Evolutionary conservation across 2,329 filamentous ascomycete species (phyloP).

Genomic region (Colletotrichum karsti): DNA sequence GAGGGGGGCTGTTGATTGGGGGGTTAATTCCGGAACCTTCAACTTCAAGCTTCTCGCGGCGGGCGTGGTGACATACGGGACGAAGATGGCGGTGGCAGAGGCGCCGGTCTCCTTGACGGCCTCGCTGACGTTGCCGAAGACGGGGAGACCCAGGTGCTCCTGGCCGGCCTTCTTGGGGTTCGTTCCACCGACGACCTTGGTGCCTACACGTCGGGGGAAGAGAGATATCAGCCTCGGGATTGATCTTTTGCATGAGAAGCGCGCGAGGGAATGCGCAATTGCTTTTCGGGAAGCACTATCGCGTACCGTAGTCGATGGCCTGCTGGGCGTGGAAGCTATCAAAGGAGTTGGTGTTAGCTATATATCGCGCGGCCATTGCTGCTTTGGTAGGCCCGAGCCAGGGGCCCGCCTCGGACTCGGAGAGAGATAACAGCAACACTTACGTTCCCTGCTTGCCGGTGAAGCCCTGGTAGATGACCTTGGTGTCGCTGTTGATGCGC

Average conservation of each 20-base stretch:
- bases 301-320: conserved; percentile 96
- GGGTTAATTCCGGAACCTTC: conserved; percentile 53
- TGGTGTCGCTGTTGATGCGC: conserved; percentile 91
- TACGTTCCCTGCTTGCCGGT: conserved; percentile 96
- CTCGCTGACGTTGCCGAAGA: conserved; percentile 90
- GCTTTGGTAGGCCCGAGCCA: neutral
- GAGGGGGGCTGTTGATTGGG: conserved; percentile 72
- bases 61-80: conserved; percentile 75
- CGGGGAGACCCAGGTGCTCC: conserved; percentile 88
- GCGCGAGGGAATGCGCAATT: neutral
- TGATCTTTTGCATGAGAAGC: neutral
- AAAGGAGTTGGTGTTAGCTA: conserved; percentile 2
- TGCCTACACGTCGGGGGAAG: conserved; percentile 66
- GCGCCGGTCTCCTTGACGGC: conserved; percentile 91
- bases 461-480: conserved; percentile 97
- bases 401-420: neutral
- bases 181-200: conserved; percentile 96
- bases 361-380: neutral
- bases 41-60: conserved; percentile 45
- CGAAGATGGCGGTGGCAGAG: conserved; percentile 93
- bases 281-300: conserved; percentile 13
- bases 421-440: conserved; percentile 47
- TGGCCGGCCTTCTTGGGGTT: conserved; percentile 98
- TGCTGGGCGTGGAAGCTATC: conserved; percentile 94
- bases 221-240: conserved; percentile 38